Conservation (phyloP, 768 basidiomycete genomes). For the Boletus coccyginus region DNA sequence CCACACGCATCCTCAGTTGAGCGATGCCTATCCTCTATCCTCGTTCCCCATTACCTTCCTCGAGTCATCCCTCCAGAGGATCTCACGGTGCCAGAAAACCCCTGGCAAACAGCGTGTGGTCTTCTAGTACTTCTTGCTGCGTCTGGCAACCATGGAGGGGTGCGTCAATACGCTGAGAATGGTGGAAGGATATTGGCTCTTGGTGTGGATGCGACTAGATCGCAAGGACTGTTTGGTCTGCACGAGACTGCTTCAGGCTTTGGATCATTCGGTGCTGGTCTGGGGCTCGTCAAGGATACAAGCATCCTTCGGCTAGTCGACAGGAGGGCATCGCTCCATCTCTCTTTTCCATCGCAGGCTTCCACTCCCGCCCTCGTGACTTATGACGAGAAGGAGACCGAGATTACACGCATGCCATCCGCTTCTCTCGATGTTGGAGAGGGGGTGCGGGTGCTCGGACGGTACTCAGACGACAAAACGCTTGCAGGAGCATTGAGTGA, state of each 20-base stretch:
- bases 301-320: constrained; percentile 27
- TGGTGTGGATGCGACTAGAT: constrained; percentile 57
- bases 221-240: constrained; percentile 35
- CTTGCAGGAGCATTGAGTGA: constrained; percentile 26
- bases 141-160: constrained; percentile 39
- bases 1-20: constrained; percentile 44
- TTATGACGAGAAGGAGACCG: not conserved
- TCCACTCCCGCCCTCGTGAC: constrained; percentile 10
- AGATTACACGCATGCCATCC: constrained; percentile 9
- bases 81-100: constrained; percentile 58
- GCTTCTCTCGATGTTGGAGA: constrained; percentile 19
- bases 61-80: constrained; percentile 59
- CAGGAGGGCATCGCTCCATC: constrained; percentile 17
- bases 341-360: constrained; percentile 26
- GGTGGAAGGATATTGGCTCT: constrained; percentile 76
- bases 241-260: constrained; percentile 39
- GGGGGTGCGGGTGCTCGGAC: constrained; percentile 14
- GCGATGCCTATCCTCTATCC: constrained; percentile 52
- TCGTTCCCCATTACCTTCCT: constrained; percentile 76
- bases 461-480: constrained; percentile 15
- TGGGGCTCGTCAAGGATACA: constrained; percentile 31
- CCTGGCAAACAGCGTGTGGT: constrained; percentile 76
- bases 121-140: constrained; percentile 77
- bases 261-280: constrained; percentile 32
- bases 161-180: constrained; percentile 57